Evolutionary conservation across 2,329 filamentous ascomycete genomes (phyloP).

Genomic region (Xylariaceae sp.): DNA sequence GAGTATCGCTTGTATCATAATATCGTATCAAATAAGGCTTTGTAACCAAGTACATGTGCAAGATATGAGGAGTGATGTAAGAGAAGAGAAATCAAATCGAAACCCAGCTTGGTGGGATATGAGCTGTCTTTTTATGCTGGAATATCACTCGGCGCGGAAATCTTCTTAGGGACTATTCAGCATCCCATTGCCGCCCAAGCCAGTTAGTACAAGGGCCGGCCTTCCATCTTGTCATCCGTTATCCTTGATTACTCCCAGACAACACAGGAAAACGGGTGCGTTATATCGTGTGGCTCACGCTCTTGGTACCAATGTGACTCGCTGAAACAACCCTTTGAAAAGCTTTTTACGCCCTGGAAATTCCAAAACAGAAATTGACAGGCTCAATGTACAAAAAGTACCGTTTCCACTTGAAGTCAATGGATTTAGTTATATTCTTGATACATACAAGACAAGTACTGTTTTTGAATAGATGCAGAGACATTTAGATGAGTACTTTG

Average conservation of each 20-base stretch:
- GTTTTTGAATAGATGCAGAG: constrained; percentile 44
- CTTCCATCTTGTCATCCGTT: constrained; percentile 32
- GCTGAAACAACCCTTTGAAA: no score
- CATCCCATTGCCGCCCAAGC: constrained; percentile 29
- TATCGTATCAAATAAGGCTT: no score
- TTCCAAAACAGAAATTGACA: constrained; percentile 35
- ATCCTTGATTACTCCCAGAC: constrained; percentile 31
- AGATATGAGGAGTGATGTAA: no score
- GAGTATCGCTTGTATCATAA: no score
- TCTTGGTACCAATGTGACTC: constrained; percentile 32
- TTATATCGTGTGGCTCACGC: constrained; percentile 48
- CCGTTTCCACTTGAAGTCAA: constrained; percentile 41
- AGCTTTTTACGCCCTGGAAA: no score
- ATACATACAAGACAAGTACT: constrained; percentile 45
- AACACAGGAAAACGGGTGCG: constrained; percentile 37
- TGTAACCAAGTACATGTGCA: no score
- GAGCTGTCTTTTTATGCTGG: no score
- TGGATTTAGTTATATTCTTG: constrained; percentile 45
- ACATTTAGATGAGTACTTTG: constrained; percentile 42
- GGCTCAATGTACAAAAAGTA: constrained; percentile 39
- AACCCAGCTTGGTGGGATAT: no score
- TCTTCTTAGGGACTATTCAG: constrained; percentile 24
- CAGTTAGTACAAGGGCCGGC: constrained; percentile 30
- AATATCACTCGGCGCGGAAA: no score
- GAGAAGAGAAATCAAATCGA: no score